Evolutionary conservation across 495 filamentous ascomycete species (phyloP), one percentile per base, ranked within the genome.

Genomic region (Trichocladium uniseriatum): DNA sequence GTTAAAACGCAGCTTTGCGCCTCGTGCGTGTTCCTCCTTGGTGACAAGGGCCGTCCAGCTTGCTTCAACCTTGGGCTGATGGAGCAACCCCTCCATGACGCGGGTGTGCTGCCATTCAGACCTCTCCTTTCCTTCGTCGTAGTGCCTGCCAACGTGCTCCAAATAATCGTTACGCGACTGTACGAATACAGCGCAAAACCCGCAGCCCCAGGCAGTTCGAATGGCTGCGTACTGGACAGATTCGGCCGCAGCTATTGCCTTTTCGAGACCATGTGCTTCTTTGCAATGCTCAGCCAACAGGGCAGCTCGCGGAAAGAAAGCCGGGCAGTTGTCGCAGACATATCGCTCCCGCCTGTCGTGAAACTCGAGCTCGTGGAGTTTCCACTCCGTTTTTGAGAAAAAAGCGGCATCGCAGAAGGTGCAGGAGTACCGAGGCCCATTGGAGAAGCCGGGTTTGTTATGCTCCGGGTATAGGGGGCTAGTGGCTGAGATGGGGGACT

Each of bases 341-440:
- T 53, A 51, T 10, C 18, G 35, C 21, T 55, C 50, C 6, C 29
- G 20, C 11, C 50, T 27, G 28, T 53, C 49, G 35, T 63, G 61
- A 5, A 21, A 19, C 7, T 47, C 47, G 3, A 48, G 34, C 19
- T 64, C 56, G 28, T 64, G 61, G 2, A 41, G 8, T 45, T 49
- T 55, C 58, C 59, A 62, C 14, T 57, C 59, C 1, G 18, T 45
- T 19, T 56, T 55, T 7, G 37, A 21, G 22, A 43, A 44, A 20
- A 64, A 64, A 2, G 47, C 28, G 1, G 18, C 49, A 11, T 54
- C 49, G 22, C 61, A 64, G 18, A 64, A 60, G 8, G 61, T 59
- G 52, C 59, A 62, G 13, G 14, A 53, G 38, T 57, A 62, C 9
- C 44, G 45, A 38, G 37, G 32, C 1, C 18, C 22, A 2, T 32